These are phyloP conservation scores for Endoconidiophora polonica DNA, from an alignment of 2,329 filamentous ascomycete species.

Conservation along the genomic window DNA sequence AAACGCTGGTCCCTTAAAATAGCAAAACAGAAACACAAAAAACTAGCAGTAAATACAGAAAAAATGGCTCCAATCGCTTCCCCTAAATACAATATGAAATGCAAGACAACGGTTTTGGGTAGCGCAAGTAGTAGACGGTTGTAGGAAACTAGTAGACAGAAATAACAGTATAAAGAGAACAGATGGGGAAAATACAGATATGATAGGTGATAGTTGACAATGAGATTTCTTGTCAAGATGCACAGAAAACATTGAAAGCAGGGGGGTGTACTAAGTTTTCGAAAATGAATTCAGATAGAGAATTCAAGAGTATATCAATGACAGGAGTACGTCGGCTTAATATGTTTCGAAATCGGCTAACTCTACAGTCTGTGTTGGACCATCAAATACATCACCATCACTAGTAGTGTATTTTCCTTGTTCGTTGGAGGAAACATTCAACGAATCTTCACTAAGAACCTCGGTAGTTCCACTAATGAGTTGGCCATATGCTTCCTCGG, in stretches of 20 bases:
- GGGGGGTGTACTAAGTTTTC: not conserved
- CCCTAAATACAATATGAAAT: too few relatives aligned
- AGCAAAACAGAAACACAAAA: not conserved
- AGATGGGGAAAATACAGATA: not conserved
- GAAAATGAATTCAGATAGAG: not conserved
- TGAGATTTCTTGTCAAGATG: not conserved
- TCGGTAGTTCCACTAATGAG: not conserved
- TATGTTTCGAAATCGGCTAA: constrained; percentile 5
- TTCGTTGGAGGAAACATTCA: not conserved
- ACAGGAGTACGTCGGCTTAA: not conserved
- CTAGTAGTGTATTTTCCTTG: constrained; percentile 1
- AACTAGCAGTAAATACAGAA: not conserved
- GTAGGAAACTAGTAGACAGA: not conserved
- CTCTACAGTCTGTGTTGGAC: constrained; percentile 2
- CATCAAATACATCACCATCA: constrained; percentile 11
- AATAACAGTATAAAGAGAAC: constrained; percentile 1
- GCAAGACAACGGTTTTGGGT: too few relatives aligned
- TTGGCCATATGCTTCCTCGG: constrained; percentile 1
- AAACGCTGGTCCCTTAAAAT: not conserved
- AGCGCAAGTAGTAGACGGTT: too few relatives aligned
- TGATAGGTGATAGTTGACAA: not conserved
- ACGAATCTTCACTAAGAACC: not conserved
- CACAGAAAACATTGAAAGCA: not conserved
- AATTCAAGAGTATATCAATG: not conserved
- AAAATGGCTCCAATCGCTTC: too few relatives aligned